Evolutionary conservation across 2,329 filamentous ascomycete species (phyloP).

Genomic region (Tetracladium maxilliforme): DNA sequence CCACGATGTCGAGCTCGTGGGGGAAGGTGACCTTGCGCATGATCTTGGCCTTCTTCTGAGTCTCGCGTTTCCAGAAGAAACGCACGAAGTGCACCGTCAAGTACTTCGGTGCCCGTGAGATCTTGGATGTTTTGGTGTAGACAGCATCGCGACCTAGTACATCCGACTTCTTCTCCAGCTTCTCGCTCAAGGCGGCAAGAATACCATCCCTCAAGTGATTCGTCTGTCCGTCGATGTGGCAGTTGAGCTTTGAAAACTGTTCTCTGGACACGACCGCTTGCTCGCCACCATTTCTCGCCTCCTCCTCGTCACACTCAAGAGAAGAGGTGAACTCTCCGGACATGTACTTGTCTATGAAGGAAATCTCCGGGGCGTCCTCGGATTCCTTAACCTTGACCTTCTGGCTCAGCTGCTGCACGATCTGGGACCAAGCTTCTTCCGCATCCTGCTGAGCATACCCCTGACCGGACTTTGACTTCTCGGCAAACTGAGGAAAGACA

Average conservation of each 20-base stretch:
- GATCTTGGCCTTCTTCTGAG: slow-evolving; percentile 97
- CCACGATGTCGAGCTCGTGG: slow-evolving; percentile 78
- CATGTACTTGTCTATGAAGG: slow-evolving; percentile 87
- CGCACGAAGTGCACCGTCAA: slow-evolving; percentile 94
- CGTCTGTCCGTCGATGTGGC: slow-evolving; percentile 76
- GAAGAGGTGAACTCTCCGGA: slow-evolving; percentile 65
- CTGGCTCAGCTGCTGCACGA: slow-evolving; percentile 67
- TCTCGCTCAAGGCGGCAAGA: slow-evolving; percentile 64
- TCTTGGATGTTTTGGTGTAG: slow-evolving; percentile 86
- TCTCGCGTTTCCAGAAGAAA: slow-evolving; percentile 94
- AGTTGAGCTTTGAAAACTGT: slow-evolving; percentile 82
- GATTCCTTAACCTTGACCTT: slow-evolving; percentile 54
- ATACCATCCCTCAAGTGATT: slow-evolving; percentile 91
- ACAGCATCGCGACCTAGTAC: slow-evolving; percentile 61
- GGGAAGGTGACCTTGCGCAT: slow-evolving; percentile 98
- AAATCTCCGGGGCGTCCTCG: slow-evolving; percentile 31
- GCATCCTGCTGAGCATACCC: slow-evolving; percentile 97
- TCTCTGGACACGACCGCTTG: slow-evolving; percentile 54
- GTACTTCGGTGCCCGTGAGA: slow-evolving; percentile 84
- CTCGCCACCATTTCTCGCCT: slow-evolving; percentile 62
- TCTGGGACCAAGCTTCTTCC: slow-evolving; percentile 96
- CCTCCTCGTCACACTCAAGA: slow-evolving; percentile 72
- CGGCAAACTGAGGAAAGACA: slow-evolving; percentile 83
- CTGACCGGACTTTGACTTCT: slow-evolving; percentile 66
- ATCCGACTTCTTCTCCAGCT: slow-evolving; percentile 80